phyloP scores from a whole-genome alignment of 208 protist genomes.

The Acanthamoeba healyi region DNA sequence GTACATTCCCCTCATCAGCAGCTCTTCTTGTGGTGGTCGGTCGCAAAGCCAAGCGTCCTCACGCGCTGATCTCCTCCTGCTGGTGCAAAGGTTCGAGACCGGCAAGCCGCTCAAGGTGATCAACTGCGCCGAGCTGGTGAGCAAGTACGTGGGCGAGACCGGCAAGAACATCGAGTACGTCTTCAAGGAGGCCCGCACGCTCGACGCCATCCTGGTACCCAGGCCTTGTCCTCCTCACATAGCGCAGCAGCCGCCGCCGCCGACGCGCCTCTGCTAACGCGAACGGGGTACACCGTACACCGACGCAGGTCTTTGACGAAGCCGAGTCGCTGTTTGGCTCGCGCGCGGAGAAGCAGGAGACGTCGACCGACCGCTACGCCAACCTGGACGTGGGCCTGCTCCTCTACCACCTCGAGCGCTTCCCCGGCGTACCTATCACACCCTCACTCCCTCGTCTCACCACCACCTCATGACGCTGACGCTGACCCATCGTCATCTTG shows the following conservation, averaged over 20 bases:
- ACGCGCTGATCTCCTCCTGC: too few relatives aligned
- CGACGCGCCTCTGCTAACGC: too few relatives aligned
- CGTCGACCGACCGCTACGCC: conserved; percentile 51
- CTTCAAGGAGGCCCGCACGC: conserved; percentile 77
- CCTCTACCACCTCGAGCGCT: conserved; percentile 30
- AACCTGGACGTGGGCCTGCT: conserved; percentile 30
- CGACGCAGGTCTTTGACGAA: background rate
- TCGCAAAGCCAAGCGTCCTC: too few relatives aligned
- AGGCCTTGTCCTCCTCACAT: background rate
- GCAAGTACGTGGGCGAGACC: conserved; percentile 83
- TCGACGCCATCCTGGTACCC: conserved; percentile 84
- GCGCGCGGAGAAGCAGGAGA: background rate
- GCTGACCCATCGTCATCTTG: too few relatives aligned
- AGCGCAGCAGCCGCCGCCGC: too few relatives aligned
- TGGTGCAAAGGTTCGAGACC: background rate
- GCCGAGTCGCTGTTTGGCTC: conserved; percentile 2
- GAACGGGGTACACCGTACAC: too few relatives aligned
- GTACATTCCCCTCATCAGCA: conserved; percentile 11
- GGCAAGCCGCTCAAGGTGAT: conserved; percentile 30
- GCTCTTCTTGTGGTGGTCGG: too few relatives aligned
- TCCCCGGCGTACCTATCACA: background rate
- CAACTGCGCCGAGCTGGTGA: conserved; percentile 56
- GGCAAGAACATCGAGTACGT: conserved; percentile 84
- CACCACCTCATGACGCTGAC: too few relatives aligned
- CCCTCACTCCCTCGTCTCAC: too few relatives aligned